Evolutionary conservation across 2,329 filamentous ascomycete genomes (phyloP), one percentile per base, ranked within the genome.

Genomic region (Talaromyces atroroseus): DNA sequence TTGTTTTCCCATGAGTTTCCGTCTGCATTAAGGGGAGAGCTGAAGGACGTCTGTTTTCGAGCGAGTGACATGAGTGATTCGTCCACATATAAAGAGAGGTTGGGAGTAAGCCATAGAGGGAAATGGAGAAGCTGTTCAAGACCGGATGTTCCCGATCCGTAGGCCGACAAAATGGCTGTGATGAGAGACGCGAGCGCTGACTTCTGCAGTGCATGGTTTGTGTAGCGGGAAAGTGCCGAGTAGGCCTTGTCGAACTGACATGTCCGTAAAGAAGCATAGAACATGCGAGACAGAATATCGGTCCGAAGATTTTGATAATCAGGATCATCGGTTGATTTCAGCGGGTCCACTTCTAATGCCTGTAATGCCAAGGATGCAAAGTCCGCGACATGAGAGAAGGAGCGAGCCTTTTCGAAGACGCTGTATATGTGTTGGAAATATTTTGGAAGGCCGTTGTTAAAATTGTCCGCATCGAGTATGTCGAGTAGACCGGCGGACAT

Each of bases 351-450:
- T 32, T 69, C 66, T 36, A 75, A 62, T 32, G 89, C 87, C 64
- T 90, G 85, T 44, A 95, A 76, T 5, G 89, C 86, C 23, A 92
- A 76, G 40, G 84, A 82, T 40, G 89, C 86, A 76, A 96, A 96
- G 62, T 95, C 89, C 5, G 90, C 82, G 42, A 95, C 89, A 65
- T 88, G 89, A 1, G 89, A 88, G 70, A 89, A 89, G 0, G 87
- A 85, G 63, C 86, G 88, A 45, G 84, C 82, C 63, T 82, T 83
- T 68, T 96, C 92, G 66, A 89, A 97, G 1, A 99, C 79, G 20
- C 84, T 80, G 12, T 92, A 82, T 51, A 97, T 82, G 69, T 99
- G 94, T 44, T 87, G 84, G 71, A 95, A 95, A 74, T 96, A 99
- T 60, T 83, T 85, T 5, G 90, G 82, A 42, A 92, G 79, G 1